Evolutionary conservation across 768 basidiomycete species (phyloP), one percentile per base, ranked within the genome.

Genomic region (Boletus insuetus): DNA sequence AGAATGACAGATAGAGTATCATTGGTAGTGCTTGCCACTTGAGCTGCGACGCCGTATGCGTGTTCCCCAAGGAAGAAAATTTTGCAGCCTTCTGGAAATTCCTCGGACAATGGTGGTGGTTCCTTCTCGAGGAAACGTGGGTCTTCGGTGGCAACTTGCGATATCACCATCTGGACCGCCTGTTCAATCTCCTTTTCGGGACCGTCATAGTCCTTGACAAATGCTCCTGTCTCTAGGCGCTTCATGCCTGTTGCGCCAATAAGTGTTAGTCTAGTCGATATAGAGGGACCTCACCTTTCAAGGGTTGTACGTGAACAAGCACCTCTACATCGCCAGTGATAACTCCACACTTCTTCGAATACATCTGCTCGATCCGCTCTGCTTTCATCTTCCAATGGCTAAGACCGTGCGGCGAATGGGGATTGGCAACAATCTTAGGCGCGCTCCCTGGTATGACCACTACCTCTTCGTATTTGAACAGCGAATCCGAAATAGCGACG

Each of bases 61-160:
- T 93, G 87, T 65, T 91, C 88, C 16, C 96, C 95, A 8, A 98
- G 79, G 84, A 98, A 98, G 74, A 99, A 97, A 29, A 98, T 90
- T 67, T 88, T 91, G 69, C 85, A 89, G 1, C 89, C 91, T 0
- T 83, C 84, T 0, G 95, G 94, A 74, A 92, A 98, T 67, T 98
- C 97, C 50, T 93, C 86, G 0, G 84, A 79, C 31, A 98, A 73
- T 0, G 91, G 85, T 1, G 92, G 89, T 0, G 97, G 83, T 10
- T 83, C 85, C 63, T 83, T 82, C 72, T 98, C 97, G 42, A 91
- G 53, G 69, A 81, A 91, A 29, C 90, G 86, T 26, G 93, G 89
- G 67, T 99, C 97, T 71, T 98, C 94, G 5, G 88, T 91, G 12
- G 79, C 77, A 37, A 98, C 91, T 55, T 89, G 79, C 0, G 82